Evolutionary conservation across 208 protist genomes (phyloP).

Genomic region (Leptomonas seymouri): DNA sequence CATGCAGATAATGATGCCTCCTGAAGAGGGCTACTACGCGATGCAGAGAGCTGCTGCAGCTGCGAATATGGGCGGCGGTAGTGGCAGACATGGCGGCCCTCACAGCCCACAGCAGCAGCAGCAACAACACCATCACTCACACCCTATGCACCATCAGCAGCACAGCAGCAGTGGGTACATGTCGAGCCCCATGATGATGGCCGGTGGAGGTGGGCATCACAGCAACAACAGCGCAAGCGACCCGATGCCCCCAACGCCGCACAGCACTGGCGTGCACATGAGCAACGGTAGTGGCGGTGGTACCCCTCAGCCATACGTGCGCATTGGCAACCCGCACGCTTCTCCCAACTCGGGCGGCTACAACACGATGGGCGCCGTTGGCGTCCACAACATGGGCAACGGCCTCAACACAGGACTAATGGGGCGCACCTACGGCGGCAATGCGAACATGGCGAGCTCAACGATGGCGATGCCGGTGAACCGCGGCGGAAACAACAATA

Average conservation of each 20-base stretch:
- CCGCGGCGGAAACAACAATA: not conserved
- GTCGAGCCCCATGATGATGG: not conserved
- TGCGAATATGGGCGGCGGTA: slow-evolving; percentile 1
- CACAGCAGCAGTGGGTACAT: slow-evolving; percentile 6
- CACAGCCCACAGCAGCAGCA: slow-evolving; percentile 19
- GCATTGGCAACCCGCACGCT: not conserved
- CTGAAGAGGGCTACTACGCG: slow-evolving; percentile 25
- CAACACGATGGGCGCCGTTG: too few species aligned
- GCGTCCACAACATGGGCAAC: not conserved
- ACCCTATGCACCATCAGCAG: not conserved
- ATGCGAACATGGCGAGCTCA: slow-evolving; percentile 1
- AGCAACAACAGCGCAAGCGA: not conserved
- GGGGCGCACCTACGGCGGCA: slow-evolving; percentile 6
- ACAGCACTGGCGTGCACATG: not conserved
- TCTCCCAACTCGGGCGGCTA: not conserved
- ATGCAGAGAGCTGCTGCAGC: not conserved
- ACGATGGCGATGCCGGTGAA: not conserved
- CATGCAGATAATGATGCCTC: not conserved
- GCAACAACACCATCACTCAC: not conserved
- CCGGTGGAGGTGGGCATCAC: slow-evolving; percentile 4
- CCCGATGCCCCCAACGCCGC: not conserved
- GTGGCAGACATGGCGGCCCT: slow-evolving; percentile 5
- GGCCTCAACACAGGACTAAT: slow-evolving; percentile 2
- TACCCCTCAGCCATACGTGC: slow-evolving; percentile 18
- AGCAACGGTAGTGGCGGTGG: not conserved